Evolutionary conservation across 208 protist species (phyloP), one percentile per base, ranked within the genome.

Genomic region (Leishmania braziliensis): DNA sequence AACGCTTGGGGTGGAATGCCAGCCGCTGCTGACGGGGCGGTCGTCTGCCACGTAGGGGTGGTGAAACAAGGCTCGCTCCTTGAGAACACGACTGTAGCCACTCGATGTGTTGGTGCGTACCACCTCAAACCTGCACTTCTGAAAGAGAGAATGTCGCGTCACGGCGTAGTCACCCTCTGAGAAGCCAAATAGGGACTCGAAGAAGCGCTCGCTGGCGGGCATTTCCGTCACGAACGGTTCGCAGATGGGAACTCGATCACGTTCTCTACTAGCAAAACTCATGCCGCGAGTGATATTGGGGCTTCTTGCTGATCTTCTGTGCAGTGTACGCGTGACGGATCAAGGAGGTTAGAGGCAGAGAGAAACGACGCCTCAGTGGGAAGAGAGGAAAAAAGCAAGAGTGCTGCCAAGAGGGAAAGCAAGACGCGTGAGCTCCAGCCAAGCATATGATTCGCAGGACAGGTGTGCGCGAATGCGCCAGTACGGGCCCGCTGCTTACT

Each of bases 1-100:
- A 8, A 91, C 84, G 18, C 79, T 88, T 20, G 89, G 89, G 0
- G 87, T 86, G 65, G 83, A 90, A 73, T 88, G 88, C 79, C 85
- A 86, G n/a, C 89, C 89, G 33, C 83, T 76, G 60, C 76, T 82
- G 4, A 89, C 33, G 51, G 23, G 50, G 62, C 70, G 75, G 6
- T 46, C n/a, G n/a, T 16, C 51, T 53, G 75, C 54, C 26, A 85
- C 20, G 33, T n/a, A 8, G 0, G 82, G 73, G 54, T 85, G 82
- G 10, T 75, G 43, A 54, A 85, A 85, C 9, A 85, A 18, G 39
- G 82, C 82, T 4, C 82, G 82, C 63, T 85, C 82, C 73, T 85
- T 85, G 23, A 51, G 3, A 0, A 82, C 82, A 1, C 72, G 46
- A 23, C 2, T 53, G 14, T 60, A 48, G 12, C 70, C 82, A 6